phyloP scores from a whole-genome alignment of 345 rosid species.

The Arabidopsis arenosa region DNA sequence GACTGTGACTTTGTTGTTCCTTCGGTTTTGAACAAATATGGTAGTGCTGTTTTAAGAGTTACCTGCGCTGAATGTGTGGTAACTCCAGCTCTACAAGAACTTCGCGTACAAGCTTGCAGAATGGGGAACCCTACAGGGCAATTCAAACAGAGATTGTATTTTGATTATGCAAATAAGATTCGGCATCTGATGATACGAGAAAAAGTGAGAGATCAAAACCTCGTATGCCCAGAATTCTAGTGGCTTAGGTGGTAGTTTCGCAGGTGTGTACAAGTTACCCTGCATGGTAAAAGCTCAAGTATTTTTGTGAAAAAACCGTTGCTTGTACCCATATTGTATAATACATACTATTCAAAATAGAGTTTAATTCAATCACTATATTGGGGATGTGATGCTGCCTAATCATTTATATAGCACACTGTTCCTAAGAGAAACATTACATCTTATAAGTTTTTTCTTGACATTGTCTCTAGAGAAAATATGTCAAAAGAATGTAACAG shows the following conservation, averaged over 20 bases:
- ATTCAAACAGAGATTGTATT: slow-evolving; percentile 8
- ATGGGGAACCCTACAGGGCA: slow-evolving; percentile 75
- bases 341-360: background rate
- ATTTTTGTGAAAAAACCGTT: slow-evolving; percentile 26
- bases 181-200: background rate
- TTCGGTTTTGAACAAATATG: background rate
- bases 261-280: slow-evolving; percentile 74
- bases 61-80: slow-evolving; percentile 81
- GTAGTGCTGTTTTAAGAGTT: too few relatives aligned
- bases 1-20: background rate
- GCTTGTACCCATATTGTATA: background rate
- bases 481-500: slow-evolving; percentile 18
- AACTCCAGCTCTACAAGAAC: slow-evolving; percentile 84
- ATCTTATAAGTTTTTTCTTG: background rate
- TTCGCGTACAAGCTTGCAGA: slow-evolving; percentile 86
- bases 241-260: slow-evolving; percentile 87
- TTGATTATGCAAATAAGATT: background rate
- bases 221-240: slow-evolving; percentile 91
- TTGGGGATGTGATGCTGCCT: background rate
- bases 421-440: background rate
- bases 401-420: slow-evolving; percentile 13
- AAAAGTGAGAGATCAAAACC: slow-evolving; percentile 47
- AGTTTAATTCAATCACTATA: background rate
- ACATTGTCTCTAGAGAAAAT: background rate
- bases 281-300: slow-evolving; percentile 43